A percentile compares a stretch with the other conserved stretches of the same genome.
Evolutionary conservation across 2,329 filamentous ascomycete genomes (phyloP).

Genomic region (Fonsecaea pedrosoi): DNA sequence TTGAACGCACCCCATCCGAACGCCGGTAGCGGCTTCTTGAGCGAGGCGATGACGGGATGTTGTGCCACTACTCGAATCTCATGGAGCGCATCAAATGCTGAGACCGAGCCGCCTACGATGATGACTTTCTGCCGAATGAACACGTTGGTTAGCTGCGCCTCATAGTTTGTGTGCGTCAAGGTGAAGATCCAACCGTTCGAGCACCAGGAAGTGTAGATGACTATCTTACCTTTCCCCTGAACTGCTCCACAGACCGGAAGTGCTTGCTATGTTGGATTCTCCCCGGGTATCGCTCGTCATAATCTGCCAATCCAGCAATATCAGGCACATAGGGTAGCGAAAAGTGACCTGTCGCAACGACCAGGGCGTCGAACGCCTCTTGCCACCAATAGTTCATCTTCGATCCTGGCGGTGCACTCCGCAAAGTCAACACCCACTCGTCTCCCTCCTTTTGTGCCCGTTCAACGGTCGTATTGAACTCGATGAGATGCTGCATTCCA

Average conservation of each 20-base stretch:
- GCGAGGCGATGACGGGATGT: constrained; percentile 27
- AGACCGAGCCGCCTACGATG: no score
- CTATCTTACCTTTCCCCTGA: constrained; percentile 44
- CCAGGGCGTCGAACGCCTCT: constrained; percentile 51
- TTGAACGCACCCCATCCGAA: constrained; percentile 36
- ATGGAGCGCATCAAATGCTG: background rate
- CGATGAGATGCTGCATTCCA: constrained; percentile 41
- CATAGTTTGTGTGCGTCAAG: no score
- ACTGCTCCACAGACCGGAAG: constrained; percentile 48
- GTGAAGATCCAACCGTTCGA: no score
- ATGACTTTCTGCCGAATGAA: no score
- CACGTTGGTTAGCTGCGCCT: no score
- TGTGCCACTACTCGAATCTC: constrained; percentile 41
- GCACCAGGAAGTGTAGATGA: background rate
- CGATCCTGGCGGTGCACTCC: constrained; percentile 31
- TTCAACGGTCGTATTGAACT: constrained; percentile 48
- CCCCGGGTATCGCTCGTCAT: constrained; percentile 47
- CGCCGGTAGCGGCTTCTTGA: constrained; percentile 13
- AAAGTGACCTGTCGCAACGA: constrained; percentile 54
- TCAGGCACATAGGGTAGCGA: constrained; percentile 51
- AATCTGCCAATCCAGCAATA: constrained; percentile 53
- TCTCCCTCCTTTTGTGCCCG: background rate
- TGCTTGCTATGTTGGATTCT: constrained; percentile 52
- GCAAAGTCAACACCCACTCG: constrained; percentile 30
- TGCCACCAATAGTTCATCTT: constrained; percentile 47